Evolutionary conservation across 2,329 filamentous ascomycete genomes (phyloP), one percentile per base, ranked within the genome.

Genomic region (Colletotrichum simmondsii): DNA sequence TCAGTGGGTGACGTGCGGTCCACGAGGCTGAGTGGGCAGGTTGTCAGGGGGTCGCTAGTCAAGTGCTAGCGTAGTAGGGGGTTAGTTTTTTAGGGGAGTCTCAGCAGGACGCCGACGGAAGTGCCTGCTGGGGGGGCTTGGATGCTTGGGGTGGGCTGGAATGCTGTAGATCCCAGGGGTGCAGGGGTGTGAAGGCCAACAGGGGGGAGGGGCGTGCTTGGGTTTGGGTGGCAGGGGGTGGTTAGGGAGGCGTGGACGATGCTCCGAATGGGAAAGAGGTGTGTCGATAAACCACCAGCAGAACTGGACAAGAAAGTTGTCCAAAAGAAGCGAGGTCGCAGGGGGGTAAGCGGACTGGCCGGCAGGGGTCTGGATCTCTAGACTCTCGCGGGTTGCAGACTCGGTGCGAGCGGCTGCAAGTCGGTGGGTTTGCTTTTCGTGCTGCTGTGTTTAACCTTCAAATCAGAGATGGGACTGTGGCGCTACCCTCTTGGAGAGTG

Each of bases 1-100:
- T 83, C 80, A 81, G 79, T 80, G 76, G 79, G 80, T 84, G 83
- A 85, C 82, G 83, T 85, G 83, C 77, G 76, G 78, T 79, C 77
- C 81, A 83, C 82, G 84, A 84, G 84, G 84, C 83, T 85, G 83
- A 84, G 80, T 71, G 72, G 67, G 61, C 59, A 65, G 67, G 66
- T 63, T 73, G 72, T 64, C 68, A 63, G 63, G 68, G 70, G 62
- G 64, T 53, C 53, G 61, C 59, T 59, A 64, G 52, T 37, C 60
- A 63, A 54, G 52, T 65, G 46, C 66, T 72, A 61, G 66, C 46
- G 70, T 72, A 65, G 70, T 72, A 65, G 66, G 24, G 65, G 70
- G 60, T 72, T 70, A 68, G 63, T 54, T 60, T 70, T 72, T 70
- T 72, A 70, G 64, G 66, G 70, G 66, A 68, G 70, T 72, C 70